phyloP scores from a whole-genome alignment of 73 alveolate species.

The Paramecium bursaria region DNA sequence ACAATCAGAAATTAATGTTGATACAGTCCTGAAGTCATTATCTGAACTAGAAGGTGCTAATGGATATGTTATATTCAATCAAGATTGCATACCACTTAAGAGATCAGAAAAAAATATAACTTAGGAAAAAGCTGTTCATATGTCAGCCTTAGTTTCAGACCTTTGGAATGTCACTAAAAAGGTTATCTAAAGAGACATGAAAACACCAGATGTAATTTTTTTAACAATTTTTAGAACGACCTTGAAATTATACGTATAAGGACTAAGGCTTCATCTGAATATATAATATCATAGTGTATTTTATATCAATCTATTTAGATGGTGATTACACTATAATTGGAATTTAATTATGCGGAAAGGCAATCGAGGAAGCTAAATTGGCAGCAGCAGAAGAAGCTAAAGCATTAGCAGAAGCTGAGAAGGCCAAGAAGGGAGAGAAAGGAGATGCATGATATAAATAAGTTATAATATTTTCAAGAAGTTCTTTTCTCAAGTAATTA shows the following conservation, averaged over 20 bases:
- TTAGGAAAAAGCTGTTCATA: constrained; percentile 68
- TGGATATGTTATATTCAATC: constrained; percentile 66
- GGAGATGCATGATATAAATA: no score
- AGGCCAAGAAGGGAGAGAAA: constrained; percentile 54
- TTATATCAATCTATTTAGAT: neutral
- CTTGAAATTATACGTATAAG: constrained; percentile 64
- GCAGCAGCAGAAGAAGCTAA: constrained; percentile 44
- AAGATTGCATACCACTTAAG: constrained; percentile 61
- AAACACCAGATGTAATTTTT: constrained; percentile 51
- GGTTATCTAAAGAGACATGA: constrained; percentile 64
- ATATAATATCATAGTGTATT: constrained; percentile 59
- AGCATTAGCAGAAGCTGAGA: constrained; percentile 55
- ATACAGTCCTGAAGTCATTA: constrained; percentile 56
- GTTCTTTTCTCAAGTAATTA: neutral
- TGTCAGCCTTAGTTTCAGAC: constrained; percentile 68
- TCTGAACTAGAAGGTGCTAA: constrained; percentile 66
- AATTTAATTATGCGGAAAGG: constrained; percentile 53
- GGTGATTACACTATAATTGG: constrained; percentile 67
- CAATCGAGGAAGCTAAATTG: constrained; percentile 46
- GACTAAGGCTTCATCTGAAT: constrained; percentile 62
- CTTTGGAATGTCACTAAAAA: constrained; percentile 67
- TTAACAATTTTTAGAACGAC: constrained; percentile 33
- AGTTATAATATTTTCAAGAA: no score
- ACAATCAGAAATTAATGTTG: constrained; percentile 69
- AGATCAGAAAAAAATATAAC: constrained; percentile 66